Evolutionary conservation across 2,329 filamentous ascomycete species (phyloP).

Genomic region (Neopestalotiopsis sp.): DNA sequence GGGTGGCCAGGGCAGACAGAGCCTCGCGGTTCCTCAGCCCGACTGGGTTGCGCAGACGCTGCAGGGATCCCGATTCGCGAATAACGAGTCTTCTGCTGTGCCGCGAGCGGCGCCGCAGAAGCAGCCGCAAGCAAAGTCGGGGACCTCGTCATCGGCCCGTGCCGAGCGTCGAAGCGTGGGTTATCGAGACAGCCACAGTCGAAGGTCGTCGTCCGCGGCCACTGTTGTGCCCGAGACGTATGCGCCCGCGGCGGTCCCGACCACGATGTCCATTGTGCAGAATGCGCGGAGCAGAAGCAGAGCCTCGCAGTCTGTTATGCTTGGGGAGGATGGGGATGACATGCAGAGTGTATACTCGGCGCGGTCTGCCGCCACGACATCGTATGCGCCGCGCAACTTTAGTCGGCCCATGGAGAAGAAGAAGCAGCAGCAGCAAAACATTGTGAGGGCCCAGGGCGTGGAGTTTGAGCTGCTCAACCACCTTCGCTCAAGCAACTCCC

Average conservation of each 20-base stretch:
- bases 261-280: neutral
- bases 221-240: constrained; percentile 4
- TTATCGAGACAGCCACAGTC: neutral
- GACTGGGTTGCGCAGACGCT: constrained; percentile 3
- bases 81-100: no score
- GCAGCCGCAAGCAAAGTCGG: no score
- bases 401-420: neutral
- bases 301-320: neutral
- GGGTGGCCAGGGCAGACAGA: neutral
- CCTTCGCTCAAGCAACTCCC: neutral
- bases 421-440: neutral
- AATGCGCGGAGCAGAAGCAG: neutral
- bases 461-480: constrained; percentile 14
- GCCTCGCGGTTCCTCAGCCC: neutral
- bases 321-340: neutral
- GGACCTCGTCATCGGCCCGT: no score
- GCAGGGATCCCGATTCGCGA: neutral
- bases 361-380: neutral
- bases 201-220: neutral
- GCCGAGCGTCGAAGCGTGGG: no score
- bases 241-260: neutral
- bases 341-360: neutral
- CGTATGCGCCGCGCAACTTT: constrained; percentile 9
- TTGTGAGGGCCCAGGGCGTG: constrained; percentile 3
- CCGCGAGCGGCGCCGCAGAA: no score